Evolutionary conservation across 2,329 filamentous ascomycete genomes (phyloP).

Genomic region (Aspergillus uvarum): DNA sequence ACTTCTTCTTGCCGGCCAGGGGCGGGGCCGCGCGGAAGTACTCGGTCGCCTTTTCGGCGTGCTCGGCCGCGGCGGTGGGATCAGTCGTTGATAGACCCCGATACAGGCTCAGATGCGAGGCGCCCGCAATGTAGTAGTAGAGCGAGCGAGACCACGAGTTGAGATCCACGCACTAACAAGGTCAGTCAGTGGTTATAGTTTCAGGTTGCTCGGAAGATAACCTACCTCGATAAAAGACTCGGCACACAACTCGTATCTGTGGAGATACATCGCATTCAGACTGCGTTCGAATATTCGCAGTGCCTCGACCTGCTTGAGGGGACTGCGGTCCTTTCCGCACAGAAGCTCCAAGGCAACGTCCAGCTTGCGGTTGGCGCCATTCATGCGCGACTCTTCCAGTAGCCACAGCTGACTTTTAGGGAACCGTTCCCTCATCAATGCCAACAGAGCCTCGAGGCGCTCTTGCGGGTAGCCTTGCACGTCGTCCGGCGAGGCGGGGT

Average conservation of each 20-base stretch:
- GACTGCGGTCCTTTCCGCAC: constrained; percentile 58
- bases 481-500: constrained; percentile 42
- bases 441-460: constrained; percentile 66
- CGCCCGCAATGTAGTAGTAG: constrained; percentile 85
- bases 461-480: constrained; percentile 70
- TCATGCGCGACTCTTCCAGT: constrained; percentile 80
- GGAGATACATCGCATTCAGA: constrained; percentile 73
- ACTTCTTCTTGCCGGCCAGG: constrained; percentile 78
- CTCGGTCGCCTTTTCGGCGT: constrained; percentile 66
- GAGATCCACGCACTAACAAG: constrained; percentile 63
- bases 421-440: constrained; percentile 73
- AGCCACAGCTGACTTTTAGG: constrained; percentile 83
- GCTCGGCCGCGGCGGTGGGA: constrained; percentile 49
- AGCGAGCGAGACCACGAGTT: constrained; percentile 90
- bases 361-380: constrained; percentile 66
- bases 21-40: constrained; percentile 70
- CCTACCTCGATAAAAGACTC: constrained; percentile 66
- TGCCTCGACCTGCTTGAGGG: constrained; percentile 85
- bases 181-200: constrained; percentile 5
- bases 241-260: constrained; percentile 72
- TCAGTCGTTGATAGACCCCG: constrained; percentile 46
- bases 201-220: constrained; percentile 3
- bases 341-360: constrained; percentile 67
- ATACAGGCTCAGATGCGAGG: constrained; percentile 78
- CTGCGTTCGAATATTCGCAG: constrained; percentile 82